These are phyloP conservation scores for Dendrostoma leiphaemia DNA, from an alignment of 2,329 filamentous ascomycete species.

Conservation along the genomic window DNA sequence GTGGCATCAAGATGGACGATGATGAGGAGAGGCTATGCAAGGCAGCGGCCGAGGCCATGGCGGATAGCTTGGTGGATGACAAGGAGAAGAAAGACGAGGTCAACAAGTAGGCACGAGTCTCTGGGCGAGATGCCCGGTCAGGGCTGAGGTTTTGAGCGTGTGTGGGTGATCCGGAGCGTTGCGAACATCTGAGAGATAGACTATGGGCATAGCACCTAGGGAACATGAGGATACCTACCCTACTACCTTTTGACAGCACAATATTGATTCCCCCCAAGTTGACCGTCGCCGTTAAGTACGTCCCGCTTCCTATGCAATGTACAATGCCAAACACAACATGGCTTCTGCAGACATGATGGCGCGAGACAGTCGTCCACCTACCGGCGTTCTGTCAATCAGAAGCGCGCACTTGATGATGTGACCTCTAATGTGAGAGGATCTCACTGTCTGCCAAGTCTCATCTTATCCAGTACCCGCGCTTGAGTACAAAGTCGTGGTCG, in stretches of 20 bases:
- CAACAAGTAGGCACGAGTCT: slow-evolving; percentile 34
- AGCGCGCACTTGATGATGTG: no score
- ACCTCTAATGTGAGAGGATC: no score
- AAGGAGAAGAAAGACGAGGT: slow-evolving; percentile 29
- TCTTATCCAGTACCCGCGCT: no score
- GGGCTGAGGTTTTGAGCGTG: slow-evolving; percentile 21
- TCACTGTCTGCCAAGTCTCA: no score
- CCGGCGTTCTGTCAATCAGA: no score
- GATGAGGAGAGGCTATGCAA: slow-evolving; percentile 64
- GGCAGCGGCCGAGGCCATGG: slow-evolving; percentile 61
- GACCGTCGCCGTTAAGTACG: no score
- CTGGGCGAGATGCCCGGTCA: no score
- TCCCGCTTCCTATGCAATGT: neutral
- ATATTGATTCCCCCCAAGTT: neutral
- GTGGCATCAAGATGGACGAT: slow-evolving; percentile 51
- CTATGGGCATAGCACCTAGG: neutral
- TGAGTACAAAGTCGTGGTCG: no score
- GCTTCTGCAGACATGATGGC: no score
- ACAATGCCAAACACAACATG: no score
- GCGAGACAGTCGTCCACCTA: no score
- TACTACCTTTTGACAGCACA: neutral
- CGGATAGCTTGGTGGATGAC: slow-evolving; percentile 50
- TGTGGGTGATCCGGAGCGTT: neutral
- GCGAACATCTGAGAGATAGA: neutral
- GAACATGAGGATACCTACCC: neutral